phyloP scores from a whole-genome alignment of 768 basidiomycete genomes.

The Piloderma croceum region DNA sequence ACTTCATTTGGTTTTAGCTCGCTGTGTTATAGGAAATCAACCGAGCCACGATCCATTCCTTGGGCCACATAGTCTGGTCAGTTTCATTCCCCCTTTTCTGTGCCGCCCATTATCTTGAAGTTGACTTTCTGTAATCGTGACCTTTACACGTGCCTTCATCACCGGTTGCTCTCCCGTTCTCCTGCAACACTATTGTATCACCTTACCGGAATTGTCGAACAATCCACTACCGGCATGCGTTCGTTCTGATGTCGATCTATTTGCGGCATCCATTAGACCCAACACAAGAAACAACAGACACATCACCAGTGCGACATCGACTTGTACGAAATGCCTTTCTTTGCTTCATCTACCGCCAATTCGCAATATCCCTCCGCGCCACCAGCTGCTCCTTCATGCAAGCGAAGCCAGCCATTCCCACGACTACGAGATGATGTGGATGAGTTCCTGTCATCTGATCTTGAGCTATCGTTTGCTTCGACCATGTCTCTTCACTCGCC shows the following conservation, averaged over 20 bases:
- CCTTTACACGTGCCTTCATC: no score
- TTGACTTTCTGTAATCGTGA: no score
- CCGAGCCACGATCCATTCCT: constrained; percentile 15
- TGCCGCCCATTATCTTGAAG: no score
- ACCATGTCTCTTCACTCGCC: constrained; percentile 78
- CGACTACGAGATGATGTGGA: constrained; percentile 49
- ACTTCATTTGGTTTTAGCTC: neutral
- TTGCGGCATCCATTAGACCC: no score
- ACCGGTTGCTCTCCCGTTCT: constrained; percentile 28
- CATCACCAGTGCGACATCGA: constrained; percentile 24
- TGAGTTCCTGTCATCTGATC: constrained; percentile 67
- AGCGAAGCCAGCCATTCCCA: constrained; percentile 40
- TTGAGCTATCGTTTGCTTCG: constrained; percentile 79
- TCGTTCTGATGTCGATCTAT: no score
- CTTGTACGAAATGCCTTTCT: constrained; percentile 51
- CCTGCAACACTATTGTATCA: constrained; percentile 12
- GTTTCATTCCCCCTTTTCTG: constrained; percentile 1
- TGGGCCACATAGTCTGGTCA: constrained; percentile 15
- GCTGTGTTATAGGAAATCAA: constrained; percentile 27
- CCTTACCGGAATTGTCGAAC: no score
- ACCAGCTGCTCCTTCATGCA: constrained; percentile 39
- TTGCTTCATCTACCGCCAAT: constrained; percentile 37
- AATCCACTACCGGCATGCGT: no score
- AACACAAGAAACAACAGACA: constrained; percentile 44
- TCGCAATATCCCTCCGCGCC: constrained; percentile 39